Evolutionary conservation across 805 yeast species (phyloP).

Genomic region (Spathaspora hagerdaliae): DNA sequence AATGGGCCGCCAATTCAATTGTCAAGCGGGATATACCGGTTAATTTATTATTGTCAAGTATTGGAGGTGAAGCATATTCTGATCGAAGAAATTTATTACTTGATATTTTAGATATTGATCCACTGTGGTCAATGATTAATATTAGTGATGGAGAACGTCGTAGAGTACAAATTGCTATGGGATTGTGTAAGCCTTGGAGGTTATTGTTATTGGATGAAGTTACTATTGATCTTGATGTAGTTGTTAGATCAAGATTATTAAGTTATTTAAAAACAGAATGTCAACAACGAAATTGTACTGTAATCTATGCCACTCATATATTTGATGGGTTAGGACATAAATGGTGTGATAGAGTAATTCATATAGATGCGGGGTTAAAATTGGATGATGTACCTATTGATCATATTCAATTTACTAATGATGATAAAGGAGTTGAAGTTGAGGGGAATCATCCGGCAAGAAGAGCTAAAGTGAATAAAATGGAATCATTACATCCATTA

Average conservation of each 20-base stretch:
- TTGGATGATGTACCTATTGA: slow-evolving; percentile 31
- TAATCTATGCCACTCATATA: slow-evolving; percentile 92
- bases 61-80: slow-evolving; percentile 64
- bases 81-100: slow-evolving; percentile 77
- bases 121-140: slow-evolving; percentile 87
- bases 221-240: slow-evolving; percentile 92
- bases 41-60: slow-evolving; percentile 65
- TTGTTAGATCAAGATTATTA: slow-evolving; percentile 75
- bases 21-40: slow-evolving; percentile 92
- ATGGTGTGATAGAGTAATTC: slow-evolving; percentile 86
- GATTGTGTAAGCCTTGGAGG: slow-evolving; percentile 86
- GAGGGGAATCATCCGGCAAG: slow-evolving; percentile 14
- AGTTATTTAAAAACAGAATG: slow-evolving; percentile 75
- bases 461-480: slow-evolving; percentile 34
- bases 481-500: slow-evolving; percentile 64
- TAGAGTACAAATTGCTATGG: slow-evolving; percentile 92
- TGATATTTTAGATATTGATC: slow-evolving; percentile 77
- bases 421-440: slow-evolving; percentile 12
- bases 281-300: slow-evolving; percentile 60
- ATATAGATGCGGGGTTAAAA: slow-evolving; percentile 64
- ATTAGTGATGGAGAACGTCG: slow-evolving; percentile 95
- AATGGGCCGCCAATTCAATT: slow-evolving; percentile 92
- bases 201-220: slow-evolving; percentile 89
- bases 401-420: slow-evolving; percentile 20
- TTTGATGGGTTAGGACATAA: slow-evolving; percentile 82